Conservation (phyloP, 495 filamentous ascomycete species). For the Astrothelium macrocarpum region DNA sequence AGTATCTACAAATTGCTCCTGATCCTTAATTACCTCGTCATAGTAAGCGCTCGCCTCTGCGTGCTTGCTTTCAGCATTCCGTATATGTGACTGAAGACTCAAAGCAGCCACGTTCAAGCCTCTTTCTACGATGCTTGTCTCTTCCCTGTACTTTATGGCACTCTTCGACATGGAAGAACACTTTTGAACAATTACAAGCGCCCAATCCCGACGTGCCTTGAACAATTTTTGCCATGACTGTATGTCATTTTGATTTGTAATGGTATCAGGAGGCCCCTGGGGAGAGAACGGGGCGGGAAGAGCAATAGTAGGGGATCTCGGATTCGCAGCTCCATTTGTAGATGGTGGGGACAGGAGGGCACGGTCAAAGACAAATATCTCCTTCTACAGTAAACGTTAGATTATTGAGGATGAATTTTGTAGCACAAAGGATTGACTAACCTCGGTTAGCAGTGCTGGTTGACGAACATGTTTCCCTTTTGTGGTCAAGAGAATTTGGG, state of each 20-base stretch:
- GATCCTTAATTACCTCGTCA: slow-evolving; percentile 59
- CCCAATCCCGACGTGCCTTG: slow-evolving; percentile 63
- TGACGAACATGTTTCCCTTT: slow-evolving; percentile 69
- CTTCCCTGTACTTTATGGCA: slow-evolving; percentile 46
- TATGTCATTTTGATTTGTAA: slow-evolving; percentile 61
- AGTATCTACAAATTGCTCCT: slow-evolving; percentile 50
- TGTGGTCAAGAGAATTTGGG: slow-evolving; percentile 76
- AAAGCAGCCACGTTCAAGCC: slow-evolving; percentile 67
- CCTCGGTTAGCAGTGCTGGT: slow-evolving; percentile 66
- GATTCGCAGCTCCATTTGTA: slow-evolving; percentile 33
- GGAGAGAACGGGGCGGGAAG: slow-evolving; percentile 49
- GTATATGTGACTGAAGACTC: slow-evolving; percentile 72
- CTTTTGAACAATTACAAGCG: slow-evolving; percentile 53
- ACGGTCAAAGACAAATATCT: slow-evolving; percentile 81
- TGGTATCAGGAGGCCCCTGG: slow-evolving; percentile 58
- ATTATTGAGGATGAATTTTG: slow-evolving; percentile 10
- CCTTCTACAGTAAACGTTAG: slow-evolving; percentile 43
- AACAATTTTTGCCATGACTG: slow-evolving; percentile 77
- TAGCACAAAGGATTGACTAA: slow-evolving; percentile 31
- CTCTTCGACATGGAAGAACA: slow-evolving; percentile 49
- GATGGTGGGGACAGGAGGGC: slow-evolving; percentile 38
- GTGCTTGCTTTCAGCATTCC: slow-evolving; percentile 62
- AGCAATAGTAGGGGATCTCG: slow-evolving; percentile 30
- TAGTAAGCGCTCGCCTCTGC: slow-evolving; percentile 64
- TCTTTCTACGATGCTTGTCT: slow-evolving; percentile 61